Evolutionary conservation across 2,329 filamentous ascomycete genomes (phyloP).

Genomic region (Pseudocercospora cruenta): DNA sequence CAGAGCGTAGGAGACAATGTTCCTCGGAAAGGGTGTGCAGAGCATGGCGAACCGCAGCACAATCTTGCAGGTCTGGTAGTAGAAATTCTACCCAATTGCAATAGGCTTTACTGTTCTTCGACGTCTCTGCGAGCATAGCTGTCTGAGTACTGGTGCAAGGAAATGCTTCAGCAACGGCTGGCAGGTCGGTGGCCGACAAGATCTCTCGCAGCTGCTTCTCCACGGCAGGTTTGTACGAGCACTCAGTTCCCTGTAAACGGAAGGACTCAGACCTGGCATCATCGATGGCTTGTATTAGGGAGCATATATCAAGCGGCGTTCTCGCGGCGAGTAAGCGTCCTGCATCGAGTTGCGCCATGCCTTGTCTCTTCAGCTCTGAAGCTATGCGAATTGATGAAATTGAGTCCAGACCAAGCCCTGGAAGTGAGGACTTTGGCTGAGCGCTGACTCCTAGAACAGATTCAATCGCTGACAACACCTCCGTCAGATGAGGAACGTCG

Average conservation of each 20-base stretch:
- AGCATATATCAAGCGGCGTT: slow-evolving; percentile 42
- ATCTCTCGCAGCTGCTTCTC: slow-evolving; percentile 6
- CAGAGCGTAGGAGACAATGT: slow-evolving; percentile 74
- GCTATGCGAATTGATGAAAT: slow-evolving; percentile 65
- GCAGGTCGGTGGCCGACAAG: neutral
- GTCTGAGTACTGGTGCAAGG: slow-evolving; percentile 74
- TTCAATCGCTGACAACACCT: slow-evolving; percentile 27
- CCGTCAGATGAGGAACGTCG: slow-evolving; percentile 8
- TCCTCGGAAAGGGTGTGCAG: slow-evolving; percentile 54
- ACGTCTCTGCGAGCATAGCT: slow-evolving; percentile 79
- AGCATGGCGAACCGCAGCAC: slow-evolving; percentile 40
- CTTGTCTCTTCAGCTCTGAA: slow-evolving; percentile 62
- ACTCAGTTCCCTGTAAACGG: slow-evolving; percentile 3
- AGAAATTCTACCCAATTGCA: slow-evolving; percentile 76
- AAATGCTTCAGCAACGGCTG: slow-evolving; percentile 46
- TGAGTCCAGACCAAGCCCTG: slow-evolving; percentile 67
- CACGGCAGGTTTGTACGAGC: slow-evolving; percentile 16
- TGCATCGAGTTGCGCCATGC: slow-evolving; percentile 58
- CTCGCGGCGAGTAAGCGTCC: slow-evolving; percentile 64
- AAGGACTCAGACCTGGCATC: neutral
- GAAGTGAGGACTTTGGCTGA: slow-evolving; percentile 48
- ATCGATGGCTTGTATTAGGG: neutral
- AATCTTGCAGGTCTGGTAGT: slow-evolving; percentile 43
- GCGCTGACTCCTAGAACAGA: slow-evolving; percentile 26
- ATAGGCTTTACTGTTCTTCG: slow-evolving; percentile 63